A percentile compares a stretch with the other conserved stretches of the same genome.
These are phyloP conservation scores for Bathelium albidoporum DNA, from an alignment of 495 filamentous ascomycete genomes.

Conservation along the genomic window DNA sequence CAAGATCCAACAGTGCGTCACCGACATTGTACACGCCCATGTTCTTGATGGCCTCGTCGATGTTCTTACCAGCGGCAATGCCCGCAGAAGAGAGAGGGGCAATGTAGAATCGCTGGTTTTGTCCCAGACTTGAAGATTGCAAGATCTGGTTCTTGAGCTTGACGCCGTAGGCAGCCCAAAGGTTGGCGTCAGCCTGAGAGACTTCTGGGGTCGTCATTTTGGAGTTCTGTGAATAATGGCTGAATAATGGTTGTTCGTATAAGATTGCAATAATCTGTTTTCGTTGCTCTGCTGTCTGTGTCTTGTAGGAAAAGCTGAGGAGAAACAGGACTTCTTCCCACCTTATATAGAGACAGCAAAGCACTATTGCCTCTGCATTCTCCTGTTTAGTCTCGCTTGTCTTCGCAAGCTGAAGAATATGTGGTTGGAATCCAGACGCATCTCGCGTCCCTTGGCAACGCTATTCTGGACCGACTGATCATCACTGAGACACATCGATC, in stretches of 20 bases:
- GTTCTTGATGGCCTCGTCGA: background rate
- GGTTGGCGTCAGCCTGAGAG: background rate
- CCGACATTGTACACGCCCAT: background rate
- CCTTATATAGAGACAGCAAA: background rate
- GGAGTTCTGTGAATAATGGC: background rate
- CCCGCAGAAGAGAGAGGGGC: background rate
- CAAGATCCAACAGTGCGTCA: background rate
- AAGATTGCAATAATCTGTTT: background rate
- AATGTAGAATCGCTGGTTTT: background rate
- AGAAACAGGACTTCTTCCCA: background rate
- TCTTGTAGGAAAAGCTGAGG: background rate
- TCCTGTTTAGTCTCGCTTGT: background rate
- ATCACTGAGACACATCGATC: background rate
- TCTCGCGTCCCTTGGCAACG: background rate
- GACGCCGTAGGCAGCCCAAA: background rate
- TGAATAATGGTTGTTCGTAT: background rate
- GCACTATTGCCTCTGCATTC: background rate
- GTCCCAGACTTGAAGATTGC: background rate
- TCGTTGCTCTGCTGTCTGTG: background rate
- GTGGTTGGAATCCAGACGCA: background rate
- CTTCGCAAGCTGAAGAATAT: background rate
- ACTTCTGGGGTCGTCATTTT: background rate
- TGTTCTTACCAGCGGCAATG: background rate
- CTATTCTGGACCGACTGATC: background rate
- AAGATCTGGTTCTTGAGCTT: background rate